Conservation (phyloP, 139 green algal genomes). For the Desmodesmus armatus region DNA sequence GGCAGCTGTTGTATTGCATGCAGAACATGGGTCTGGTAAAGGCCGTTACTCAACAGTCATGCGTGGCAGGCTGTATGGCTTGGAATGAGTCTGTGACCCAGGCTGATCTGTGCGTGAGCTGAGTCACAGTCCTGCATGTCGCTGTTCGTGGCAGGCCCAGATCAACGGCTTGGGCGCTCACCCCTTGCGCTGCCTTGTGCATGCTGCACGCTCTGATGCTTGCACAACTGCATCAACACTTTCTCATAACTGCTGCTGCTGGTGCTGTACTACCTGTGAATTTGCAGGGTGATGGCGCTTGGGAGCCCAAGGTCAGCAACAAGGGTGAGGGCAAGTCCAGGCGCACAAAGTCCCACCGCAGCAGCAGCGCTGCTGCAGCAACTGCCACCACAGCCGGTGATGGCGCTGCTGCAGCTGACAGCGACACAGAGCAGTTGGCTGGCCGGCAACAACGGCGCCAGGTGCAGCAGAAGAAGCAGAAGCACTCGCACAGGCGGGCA, state of each 20-base stretch:
- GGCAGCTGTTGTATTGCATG: too few relatives aligned
- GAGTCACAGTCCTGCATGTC: too few relatives aligned
- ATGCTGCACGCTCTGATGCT: neutral
- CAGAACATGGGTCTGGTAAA: too few relatives aligned
- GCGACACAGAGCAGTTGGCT: neutral
- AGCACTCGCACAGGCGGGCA: neutral
- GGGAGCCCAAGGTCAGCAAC: constrained; percentile 73
- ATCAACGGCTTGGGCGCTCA: too few relatives aligned
- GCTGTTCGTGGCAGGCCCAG: too few relatives aligned
- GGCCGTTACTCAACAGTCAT: too few relatives aligned
- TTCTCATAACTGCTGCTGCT: neutral
- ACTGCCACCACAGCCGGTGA: neutral
- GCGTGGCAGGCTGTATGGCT: too few relatives aligned
- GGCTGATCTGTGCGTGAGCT: too few relatives aligned
- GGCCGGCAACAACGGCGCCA: neutral
- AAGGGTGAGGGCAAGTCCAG: constrained; percentile 5
- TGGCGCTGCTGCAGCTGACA: constrained; percentile 22
- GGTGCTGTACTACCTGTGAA: neutral
- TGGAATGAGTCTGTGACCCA: too few relatives aligned
- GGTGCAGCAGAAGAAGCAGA: constrained; percentile 24
- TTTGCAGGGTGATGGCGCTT: constrained; percentile 72
- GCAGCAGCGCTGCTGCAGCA: neutral
- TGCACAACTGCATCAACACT: neutral
- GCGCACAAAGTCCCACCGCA: neutral
- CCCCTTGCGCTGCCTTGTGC: neutral